These are phyloP conservation scores for Drechslerella dactyloides DNA, from an alignment of 2,329 filamentous ascomycete species.

Conservation along the genomic window DNA sequence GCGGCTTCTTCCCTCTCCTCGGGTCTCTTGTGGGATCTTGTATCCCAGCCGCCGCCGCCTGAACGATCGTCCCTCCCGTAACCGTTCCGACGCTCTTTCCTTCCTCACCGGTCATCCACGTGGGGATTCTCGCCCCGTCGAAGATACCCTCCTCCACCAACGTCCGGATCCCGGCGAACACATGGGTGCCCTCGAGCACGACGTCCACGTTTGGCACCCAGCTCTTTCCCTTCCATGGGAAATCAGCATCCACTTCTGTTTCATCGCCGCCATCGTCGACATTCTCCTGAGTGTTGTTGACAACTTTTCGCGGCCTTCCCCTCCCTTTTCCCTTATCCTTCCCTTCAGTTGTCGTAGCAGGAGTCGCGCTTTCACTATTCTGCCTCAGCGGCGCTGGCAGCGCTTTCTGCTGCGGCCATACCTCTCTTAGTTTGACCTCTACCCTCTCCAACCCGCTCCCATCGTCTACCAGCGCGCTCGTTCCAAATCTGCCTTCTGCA, in stretches of 20 bases:
- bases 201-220: constrained; percentile 70
- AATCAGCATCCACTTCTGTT: constrained; percentile 54
- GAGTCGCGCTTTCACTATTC: constrained; percentile 9
- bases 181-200: constrained; percentile 75
- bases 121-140: constrained; percentile 78
- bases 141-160: constrained; percentile 78
- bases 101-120: constrained; percentile 89
- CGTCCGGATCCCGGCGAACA: constrained; percentile 79
- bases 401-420: constrained; percentile 60
- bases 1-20: constrained; percentile 19
- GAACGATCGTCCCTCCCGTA: constrained; percentile 68
- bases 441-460: constrained; percentile 69
- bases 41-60: constrained; percentile 31
- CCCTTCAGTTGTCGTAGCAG: not conserved
- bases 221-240: constrained; percentile 47
- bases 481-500: constrained; percentile 74
- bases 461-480: constrained; percentile 64
- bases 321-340: constrained; percentile 27
- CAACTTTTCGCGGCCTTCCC: constrained; percentile 40
- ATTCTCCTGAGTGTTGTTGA: constrained; percentile 25
- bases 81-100: constrained; percentile 77
- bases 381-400: constrained; percentile 19
- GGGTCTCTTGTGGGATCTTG: not conserved
- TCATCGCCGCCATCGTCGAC: constrained; percentile 43
- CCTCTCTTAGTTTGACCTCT: constrained; percentile 67